These are phyloP conservation scores for Thymus mandschuricus DNA, from an alignment of 257 asterid species.

Conservation along the genomic window DNA sequence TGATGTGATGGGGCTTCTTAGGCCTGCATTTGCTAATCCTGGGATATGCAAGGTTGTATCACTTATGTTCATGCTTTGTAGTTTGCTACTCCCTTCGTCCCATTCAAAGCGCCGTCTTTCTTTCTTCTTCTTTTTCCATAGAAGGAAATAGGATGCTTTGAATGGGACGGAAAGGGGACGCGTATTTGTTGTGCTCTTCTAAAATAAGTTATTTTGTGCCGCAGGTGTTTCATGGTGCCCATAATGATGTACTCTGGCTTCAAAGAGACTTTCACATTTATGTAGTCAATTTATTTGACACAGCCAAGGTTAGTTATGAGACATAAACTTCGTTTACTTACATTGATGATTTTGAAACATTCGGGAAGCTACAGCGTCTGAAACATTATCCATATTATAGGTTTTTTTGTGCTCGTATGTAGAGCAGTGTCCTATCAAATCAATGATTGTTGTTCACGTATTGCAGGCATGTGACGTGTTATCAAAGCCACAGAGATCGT, in stretches of 20 bases:
- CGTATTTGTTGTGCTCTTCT: conserved; percentile 9
- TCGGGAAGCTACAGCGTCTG: conserved; percentile 24
- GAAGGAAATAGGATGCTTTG: too few relatives aligned
- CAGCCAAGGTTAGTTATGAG: conserved; percentile 73
- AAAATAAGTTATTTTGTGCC: conserved; percentile 26
- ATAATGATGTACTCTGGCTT: conserved; percentile 96
- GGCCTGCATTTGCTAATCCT: conserved; percentile 80
- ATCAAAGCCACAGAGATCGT: conserved; percentile 89
- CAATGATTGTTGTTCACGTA: conserved; percentile 25
- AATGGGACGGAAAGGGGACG: too few relatives aligned
- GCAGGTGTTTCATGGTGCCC: conserved; percentile 98
- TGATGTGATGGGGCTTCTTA: conserved; percentile 81
- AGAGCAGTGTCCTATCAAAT: conserved; percentile 14
- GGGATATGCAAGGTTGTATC: conserved; percentile 78
- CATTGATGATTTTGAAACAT: background rate
- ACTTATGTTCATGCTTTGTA: background rate
- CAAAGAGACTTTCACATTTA: conserved; percentile 96
- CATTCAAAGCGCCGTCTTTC: too few relatives aligned
- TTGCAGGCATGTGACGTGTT: conserved; percentile 87
- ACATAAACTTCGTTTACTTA: conserved; percentile 8
- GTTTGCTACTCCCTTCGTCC: background rate
- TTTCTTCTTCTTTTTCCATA: too few relatives aligned
- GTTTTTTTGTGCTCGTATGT: conserved; percentile 13
- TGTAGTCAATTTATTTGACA: conserved; percentile 91
- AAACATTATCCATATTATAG: too few relatives aligned